Conservation (phyloP, 202 grass and related monocot species). For the Zoysia matrella region DNA sequence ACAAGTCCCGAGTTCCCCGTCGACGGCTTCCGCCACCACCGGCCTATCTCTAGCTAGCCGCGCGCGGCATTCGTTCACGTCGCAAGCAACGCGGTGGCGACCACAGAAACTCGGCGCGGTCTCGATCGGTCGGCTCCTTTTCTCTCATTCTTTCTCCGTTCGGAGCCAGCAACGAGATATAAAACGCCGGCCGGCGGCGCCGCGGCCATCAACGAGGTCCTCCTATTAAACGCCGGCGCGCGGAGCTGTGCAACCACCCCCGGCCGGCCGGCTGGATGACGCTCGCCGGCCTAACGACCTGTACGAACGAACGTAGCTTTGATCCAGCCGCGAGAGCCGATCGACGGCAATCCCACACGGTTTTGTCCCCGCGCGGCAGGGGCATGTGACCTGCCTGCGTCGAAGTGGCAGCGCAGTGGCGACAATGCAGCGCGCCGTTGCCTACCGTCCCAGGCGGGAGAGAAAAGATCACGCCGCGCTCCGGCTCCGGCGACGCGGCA, state of each 20-base stretch:
- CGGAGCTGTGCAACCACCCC: slow-evolving; percentile 1
- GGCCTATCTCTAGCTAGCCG: too few relatives aligned
- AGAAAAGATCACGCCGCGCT: background rate
- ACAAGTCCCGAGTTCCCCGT: background rate
- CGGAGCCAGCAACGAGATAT: slow-evolving; percentile 23
- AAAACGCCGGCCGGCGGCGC: too few relatives aligned
- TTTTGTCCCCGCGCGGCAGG: slow-evolving; percentile 18
- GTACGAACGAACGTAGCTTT: too few relatives aligned
- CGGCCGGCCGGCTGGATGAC: background rate
- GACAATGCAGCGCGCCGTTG: too few relatives aligned
- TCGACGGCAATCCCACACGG: background rate
- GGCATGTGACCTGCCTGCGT: slow-evolving; percentile 36
- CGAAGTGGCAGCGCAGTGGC: background rate
- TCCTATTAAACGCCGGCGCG: too few relatives aligned
- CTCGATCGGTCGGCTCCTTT: background rate
- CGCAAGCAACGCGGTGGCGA: background rate
- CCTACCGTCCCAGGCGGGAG: background rate
- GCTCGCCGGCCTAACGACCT: slow-evolving; percentile 10
- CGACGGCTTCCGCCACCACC: too few relatives aligned
- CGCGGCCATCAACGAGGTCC: too few relatives aligned
- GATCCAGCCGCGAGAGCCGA: background rate
- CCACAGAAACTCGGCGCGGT: background rate
- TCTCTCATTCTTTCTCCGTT: slow-evolving; percentile 29
- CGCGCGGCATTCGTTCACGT: background rate
- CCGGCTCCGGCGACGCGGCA: background rate